These are phyloP conservation scores for Aspergillus sp. DNA, from an alignment of 2,329 filamentous ascomycete genomes.

Conservation along the genomic window DNA sequence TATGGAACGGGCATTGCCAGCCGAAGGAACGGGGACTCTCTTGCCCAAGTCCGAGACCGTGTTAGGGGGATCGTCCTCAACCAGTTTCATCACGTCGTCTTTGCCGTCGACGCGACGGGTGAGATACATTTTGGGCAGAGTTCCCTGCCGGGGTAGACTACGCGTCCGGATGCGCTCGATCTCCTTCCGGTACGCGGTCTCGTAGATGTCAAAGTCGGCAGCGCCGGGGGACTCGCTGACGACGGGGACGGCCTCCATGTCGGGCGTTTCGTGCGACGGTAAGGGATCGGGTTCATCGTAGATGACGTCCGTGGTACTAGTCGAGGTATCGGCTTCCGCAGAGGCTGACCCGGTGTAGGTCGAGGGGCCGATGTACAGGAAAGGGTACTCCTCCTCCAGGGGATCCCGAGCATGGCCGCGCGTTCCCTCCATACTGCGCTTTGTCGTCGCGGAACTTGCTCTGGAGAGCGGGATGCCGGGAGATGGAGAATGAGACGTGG, in stretches of 20 bases:
- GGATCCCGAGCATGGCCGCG: constrained; percentile 63
- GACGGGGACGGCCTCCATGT: constrained; percentile 31
- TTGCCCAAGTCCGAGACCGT: constrained; percentile 8
- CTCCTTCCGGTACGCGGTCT: constrained; percentile 81
- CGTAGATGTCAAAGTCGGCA: constrained; percentile 84
- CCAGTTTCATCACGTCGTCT: constrained; percentile 32
- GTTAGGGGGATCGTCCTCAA: constrained; percentile 23
- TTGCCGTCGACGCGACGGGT: constrained; percentile 50
- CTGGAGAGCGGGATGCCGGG: constrained; percentile 27
- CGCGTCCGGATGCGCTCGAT: constrained; percentile 65
- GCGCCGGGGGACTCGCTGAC: constrained; percentile 83
- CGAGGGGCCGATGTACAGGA: constrained; percentile 71
- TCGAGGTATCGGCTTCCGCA: constrained; percentile 8
- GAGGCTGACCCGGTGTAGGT: constrained; percentile 36
- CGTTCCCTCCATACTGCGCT: constrained; percentile 45
- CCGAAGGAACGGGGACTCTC: constrained; percentile 9
- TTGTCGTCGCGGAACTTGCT: constrained; percentile 29
- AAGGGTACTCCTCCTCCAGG: constrained; percentile 63
- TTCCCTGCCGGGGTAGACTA: constrained; percentile 36
- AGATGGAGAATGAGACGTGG: constrained; percentile 27
- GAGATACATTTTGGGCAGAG: constrained; percentile 57
- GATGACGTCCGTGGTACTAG: constrained; percentile 7
- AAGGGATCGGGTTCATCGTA: constrained; percentile 1
- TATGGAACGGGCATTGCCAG: constrained; percentile 10
- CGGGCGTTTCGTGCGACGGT: not conserved